Evolutionary conservation across 352 stramenopile genomes (phyloP).

Genomic region (Phytopythium kandeliae): DNA sequence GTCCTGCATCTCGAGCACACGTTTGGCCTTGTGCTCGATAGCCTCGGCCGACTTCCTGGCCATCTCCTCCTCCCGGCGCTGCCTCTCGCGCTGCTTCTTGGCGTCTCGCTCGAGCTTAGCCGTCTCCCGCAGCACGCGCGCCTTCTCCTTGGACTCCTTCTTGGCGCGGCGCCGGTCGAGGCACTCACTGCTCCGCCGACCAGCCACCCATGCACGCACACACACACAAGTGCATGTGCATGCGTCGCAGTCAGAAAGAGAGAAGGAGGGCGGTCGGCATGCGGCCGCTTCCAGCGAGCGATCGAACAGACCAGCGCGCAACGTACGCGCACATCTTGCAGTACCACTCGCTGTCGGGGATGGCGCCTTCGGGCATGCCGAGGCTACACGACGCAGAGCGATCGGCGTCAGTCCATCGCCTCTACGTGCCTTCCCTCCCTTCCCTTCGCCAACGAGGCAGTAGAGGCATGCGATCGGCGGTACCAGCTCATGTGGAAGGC

Average conservation of each 20-base stretch:
- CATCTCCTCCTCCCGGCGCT: constrained; percentile 68
- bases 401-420: too few relatives aligned
- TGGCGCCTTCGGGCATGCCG: constrained; percentile 66
- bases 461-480: too few relatives aligned
- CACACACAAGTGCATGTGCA: too few relatives aligned
- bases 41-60: constrained; percentile 73
- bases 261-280: too few relatives aligned
- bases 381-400: too few relatives aligned
- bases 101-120: constrained; percentile 79
- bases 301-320: too few relatives aligned
- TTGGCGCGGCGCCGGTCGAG: constrained; percentile 74
- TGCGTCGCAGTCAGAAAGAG: too few relatives aligned
- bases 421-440: neutral
- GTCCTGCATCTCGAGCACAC: constrained; percentile 84
- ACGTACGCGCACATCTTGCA: constrained; percentile 84
- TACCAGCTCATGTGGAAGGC: constrained; percentile 91
- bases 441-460: too few relatives aligned
- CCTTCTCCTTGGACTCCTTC: constrained; percentile 72
- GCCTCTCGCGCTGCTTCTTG: constrained; percentile 46
- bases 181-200: constrained; percentile 36
- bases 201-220: constrained; percentile 46
- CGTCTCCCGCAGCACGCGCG: constrained; percentile 68
- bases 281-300: too few relatives aligned
- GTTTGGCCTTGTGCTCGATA: constrained; percentile 80
- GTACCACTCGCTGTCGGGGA: constrained; percentile 83